Percentiles rank a stretch among this genome's conserved stretches.
phyloP scores from a whole-genome alignment of 129 eudicot genomes.

The Ambrosia trifida region DNA sequence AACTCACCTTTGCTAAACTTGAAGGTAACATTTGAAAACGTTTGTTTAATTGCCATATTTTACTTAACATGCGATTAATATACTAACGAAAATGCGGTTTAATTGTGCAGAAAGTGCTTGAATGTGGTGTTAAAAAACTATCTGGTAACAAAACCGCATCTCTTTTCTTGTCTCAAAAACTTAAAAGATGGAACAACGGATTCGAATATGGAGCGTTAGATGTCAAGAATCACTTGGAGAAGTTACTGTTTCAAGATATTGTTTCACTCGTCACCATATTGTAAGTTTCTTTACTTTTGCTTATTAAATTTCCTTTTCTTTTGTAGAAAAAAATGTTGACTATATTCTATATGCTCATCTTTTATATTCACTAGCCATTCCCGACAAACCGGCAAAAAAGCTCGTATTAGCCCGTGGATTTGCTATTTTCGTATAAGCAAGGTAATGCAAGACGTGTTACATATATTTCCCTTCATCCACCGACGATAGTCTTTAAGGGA shows the following conservation, averaged over 20 bases:
- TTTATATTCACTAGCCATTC: conserved; percentile 44
- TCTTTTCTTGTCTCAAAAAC: conserved; percentile 65
- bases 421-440: conserved; percentile 81
- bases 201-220: conserved; percentile 89
- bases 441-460: conserved; percentile 44
- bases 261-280: conserved; percentile 62
- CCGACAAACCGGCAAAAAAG: conserved; percentile 32
- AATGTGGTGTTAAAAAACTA: conserved; percentile 67
- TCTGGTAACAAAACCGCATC: conserved; percentile 66
- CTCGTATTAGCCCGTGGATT: conserved; percentile 66
- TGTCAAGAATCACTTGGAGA: conserved; percentile 76
- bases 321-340: conserved; percentile 19
- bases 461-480: not conserved
- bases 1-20: conserved; percentile 76
- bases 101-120: conserved; percentile 73
- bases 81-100: conserved; percentile 23
- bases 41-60: too few species aligned
- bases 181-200: conserved; percentile 60
- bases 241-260: conserved; percentile 55
- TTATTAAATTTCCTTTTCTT: not conserved
- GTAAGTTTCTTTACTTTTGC: conserved; percentile 39
- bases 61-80: not conserved
- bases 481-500: not conserved
- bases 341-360: not conserved
- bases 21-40: too few species aligned